Evolutionary conservation across 306 rosid species (phyloP).

Genomic region (Rosa lucieae): DNA sequence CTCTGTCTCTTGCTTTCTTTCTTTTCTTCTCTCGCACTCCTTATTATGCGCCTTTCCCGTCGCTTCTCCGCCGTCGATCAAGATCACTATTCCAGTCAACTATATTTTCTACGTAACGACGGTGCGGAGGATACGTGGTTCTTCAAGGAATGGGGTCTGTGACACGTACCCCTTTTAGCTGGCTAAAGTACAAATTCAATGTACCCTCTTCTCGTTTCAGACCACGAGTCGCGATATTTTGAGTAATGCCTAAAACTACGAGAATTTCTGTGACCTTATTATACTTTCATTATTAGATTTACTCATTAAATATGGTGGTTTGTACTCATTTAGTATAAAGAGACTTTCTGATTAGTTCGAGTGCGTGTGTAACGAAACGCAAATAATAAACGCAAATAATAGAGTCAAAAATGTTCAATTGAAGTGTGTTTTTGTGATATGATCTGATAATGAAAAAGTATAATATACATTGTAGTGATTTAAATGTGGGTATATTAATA

Average conservation of each 20-base stretch:
- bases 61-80: constrained; percentile 7
- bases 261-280: background rate
- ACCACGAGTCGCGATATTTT: background rate
- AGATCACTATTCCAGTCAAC: constrained; percentile 7
- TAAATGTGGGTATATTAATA: too few relatives aligned
- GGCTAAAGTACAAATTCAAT: background rate
- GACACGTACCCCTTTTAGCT: background rate
- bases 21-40: background rate
- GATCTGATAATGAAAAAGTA: too few relatives aligned
- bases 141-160: background rate
- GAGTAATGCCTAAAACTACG: background rate
- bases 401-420: too few relatives aligned
- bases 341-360: too few relatives aligned
- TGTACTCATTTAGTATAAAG: too few relatives aligned
- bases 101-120: background rate
- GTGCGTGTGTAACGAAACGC: too few relatives aligned
- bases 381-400: too few relatives aligned
- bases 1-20: constrained; percentile 14
- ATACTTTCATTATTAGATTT: background rate
- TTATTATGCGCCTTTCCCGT: background rate
- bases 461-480: too few relatives aligned
- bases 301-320: background rate
- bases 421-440: too few relatives aligned
- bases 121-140: background rate
- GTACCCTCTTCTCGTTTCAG: constrained; percentile 1